Evolutionary conservation across 2,329 filamentous ascomycete genomes (phyloP).

Genomic region (Dothistroma septosporum): DNA sequence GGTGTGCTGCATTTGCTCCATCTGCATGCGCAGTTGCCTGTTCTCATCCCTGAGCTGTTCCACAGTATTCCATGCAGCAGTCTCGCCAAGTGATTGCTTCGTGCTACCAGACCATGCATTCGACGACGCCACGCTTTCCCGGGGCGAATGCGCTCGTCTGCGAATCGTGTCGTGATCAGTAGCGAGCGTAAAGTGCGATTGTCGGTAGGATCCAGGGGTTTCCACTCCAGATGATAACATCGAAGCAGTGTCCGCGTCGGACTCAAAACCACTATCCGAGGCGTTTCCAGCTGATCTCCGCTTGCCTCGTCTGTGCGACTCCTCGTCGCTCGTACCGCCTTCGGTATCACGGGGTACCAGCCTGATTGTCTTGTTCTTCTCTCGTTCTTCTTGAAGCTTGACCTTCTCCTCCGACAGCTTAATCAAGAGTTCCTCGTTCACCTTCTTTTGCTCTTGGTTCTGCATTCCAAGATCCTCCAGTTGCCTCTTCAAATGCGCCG

Average conservation of each 20-base stretch:
- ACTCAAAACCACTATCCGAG: constrained; percentile 58
- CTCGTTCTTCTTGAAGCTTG: constrained; percentile 36
- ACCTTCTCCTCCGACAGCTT: constrained; percentile 46
- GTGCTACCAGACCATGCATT: constrained; percentile 17
- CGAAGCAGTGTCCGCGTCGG: constrained; percentile 51
- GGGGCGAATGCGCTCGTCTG: neutral
- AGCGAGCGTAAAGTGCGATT: constrained; percentile 30
- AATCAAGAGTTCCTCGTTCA: constrained; percentile 50
- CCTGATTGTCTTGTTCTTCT: constrained; percentile 22
- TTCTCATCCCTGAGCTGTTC: constrained; percentile 52
- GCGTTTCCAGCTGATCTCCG: constrained; percentile 33
- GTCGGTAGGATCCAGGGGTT: constrained; percentile 33
- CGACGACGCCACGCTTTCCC: neutral
- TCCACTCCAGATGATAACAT: constrained; percentile 42
- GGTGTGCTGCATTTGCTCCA: constrained; percentile 52
- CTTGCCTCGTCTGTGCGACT: constrained; percentile 24
- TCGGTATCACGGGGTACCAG: constrained; percentile 21
- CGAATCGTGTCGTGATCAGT: constrained; percentile 10
- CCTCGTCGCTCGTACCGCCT: constrained; percentile 19
- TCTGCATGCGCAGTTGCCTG: constrained; percentile 47
- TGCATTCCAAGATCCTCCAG: constrained; percentile 57
- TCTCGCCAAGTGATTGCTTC: constrained; percentile 39
- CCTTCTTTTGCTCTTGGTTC: constrained; percentile 53
- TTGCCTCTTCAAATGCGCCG: constrained; percentile 57
- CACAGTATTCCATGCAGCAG: constrained; percentile 51